Evolutionary conservation across 352 stramenopile species (phyloP).

Genomic region (Globisporangium echinulatum): DNA sequence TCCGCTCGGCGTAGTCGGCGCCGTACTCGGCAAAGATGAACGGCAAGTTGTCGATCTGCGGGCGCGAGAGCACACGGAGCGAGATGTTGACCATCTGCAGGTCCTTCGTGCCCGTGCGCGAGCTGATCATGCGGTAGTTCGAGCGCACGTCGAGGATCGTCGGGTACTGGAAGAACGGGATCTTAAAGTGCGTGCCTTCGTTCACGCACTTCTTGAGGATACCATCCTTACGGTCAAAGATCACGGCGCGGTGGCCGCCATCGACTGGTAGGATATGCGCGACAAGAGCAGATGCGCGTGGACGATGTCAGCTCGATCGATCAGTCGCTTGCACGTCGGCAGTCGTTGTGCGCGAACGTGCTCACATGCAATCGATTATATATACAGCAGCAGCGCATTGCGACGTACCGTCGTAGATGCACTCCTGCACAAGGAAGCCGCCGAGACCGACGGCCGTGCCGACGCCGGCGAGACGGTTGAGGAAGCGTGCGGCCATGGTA

Average conservation of each 20-base stretch:
- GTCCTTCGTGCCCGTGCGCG: conserved; percentile 97
- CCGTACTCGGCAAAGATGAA: conserved; percentile 97
- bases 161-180: conserved; percentile 96
- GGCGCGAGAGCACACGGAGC: conserved; percentile 93
- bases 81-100: conserved; percentile 99
- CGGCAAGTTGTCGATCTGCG: conserved; percentile 92
- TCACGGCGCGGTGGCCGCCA: conserved; percentile 96
- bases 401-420: conserved; percentile 78
- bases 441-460: conserved; percentile 56
- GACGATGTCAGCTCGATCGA: too few species aligned
- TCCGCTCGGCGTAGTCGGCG: conserved; percentile 97
- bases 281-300: conserved; percentile 4
- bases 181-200: conserved; percentile 99
- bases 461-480: conserved; percentile 63
- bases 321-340: background rate
- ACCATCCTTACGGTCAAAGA: conserved; percentile 98
- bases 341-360: background rate
- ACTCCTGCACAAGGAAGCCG: conserved; percentile 66
- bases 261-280: conserved; percentile 81
- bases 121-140: conserved; percentile 96
- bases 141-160: conserved; percentile 98
- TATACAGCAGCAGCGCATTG: too few species aligned
- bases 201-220: conserved; percentile 93
- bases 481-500: conserved; percentile 57
- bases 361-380: background rate